Percentiles rank a stretch among this genome's conserved stretches.
phyloP scores from a whole-genome alignment of 2,329 filamentous ascomycete species.

The Penicillium olsonii region DNA sequence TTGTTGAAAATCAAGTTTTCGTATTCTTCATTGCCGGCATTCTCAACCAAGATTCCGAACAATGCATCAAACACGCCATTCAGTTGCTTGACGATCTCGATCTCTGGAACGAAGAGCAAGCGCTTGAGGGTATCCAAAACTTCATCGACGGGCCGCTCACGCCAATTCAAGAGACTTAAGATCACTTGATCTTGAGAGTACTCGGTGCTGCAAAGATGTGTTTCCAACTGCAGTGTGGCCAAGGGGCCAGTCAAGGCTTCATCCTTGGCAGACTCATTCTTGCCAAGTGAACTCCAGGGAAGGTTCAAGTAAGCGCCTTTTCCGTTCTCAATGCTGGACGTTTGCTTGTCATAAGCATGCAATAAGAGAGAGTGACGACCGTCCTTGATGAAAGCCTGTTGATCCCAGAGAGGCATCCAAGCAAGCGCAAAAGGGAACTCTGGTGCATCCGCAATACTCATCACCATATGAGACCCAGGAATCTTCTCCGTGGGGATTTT shows the following conservation, averaged over 20 bases:
- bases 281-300: conserved; percentile 72
- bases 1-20: conserved; percentile 92
- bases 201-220: conserved; percentile 89
- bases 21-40: conserved; percentile 86
- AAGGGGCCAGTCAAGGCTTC: conserved; percentile 74
- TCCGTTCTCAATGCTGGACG: conserved; percentile 68
- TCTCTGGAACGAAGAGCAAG: conserved; percentile 91
- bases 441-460: conserved; percentile 85
- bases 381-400: conserved; percentile 85
- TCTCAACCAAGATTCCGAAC: conserved; percentile 87
- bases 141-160: conserved; percentile 69
- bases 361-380: conserved; percentile 78
- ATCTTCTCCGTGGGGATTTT: conserved; percentile 79
- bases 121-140: conserved; percentile 75
- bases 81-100: conserved; percentile 93
- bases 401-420: conserved; percentile 92
- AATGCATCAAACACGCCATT: conserved; percentile 86
- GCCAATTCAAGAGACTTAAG: conserved; percentile 83
- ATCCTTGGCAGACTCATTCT: conserved; percentile 69
- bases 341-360: conserved; percentile 91
- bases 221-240: conserved; percentile 75
- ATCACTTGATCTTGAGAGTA: conserved; percentile 92
- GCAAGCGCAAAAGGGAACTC: conserved; percentile 87
- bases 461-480: conserved; percentile 77
- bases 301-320: conserved; percentile 85